These are phyloP conservation scores for Candida maesae DNA, from an alignment of 805 yeast genomes.

Conservation along the genomic window DNA sequence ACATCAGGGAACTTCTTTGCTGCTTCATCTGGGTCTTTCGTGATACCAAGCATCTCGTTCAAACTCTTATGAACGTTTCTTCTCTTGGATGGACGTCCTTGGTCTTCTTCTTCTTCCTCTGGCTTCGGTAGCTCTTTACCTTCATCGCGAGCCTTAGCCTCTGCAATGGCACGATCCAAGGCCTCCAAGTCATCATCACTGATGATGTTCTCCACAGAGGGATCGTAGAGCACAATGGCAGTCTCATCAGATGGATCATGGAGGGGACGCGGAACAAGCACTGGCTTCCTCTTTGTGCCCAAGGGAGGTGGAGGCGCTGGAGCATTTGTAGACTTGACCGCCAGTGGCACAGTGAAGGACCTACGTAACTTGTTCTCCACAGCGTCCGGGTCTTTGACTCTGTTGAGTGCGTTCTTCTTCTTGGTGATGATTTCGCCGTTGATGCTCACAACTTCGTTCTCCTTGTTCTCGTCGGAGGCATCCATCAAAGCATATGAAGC, in stretches of 20 bases:
- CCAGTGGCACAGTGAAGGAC: conserved; percentile 62
- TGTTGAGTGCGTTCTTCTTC: conserved; percentile 56
- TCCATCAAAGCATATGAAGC: conserved; percentile 38
- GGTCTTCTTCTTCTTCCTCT: conserved; percentile 8
- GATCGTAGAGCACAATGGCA: conserved; percentile 93
- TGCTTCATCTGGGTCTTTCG: conserved; percentile 46
- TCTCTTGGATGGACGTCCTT: conserved; percentile 27
- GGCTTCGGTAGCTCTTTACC: conserved; percentile 16
- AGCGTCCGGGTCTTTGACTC: conserved; percentile 40
- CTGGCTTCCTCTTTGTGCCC: conserved; percentile 71
- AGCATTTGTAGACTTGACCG: conserved; percentile 28
- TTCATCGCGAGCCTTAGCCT: conserved; percentile 28
- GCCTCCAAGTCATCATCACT: conserved; percentile 27
- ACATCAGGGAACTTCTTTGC: conserved; percentile 68
- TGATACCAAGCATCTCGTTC: conserved; percentile 77
- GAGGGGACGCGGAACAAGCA: conserved; percentile 83
- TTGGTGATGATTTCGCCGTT: conserved; percentile 31
- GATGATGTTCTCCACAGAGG: conserved; percentile 65
- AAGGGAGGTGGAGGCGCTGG: conserved; percentile 68
- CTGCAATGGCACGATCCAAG: conserved; percentile 31
- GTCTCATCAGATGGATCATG: conserved; percentile 93
- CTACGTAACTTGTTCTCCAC: conserved; percentile 40
- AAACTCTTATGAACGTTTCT: conserved; percentile 58
- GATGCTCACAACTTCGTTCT: conserved; percentile 32
- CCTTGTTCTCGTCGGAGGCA: conserved; percentile 28